Conservation (phyloP, 2,329 filamentous ascomycete species). For the Apiospora rasikravindrae region DNA sequence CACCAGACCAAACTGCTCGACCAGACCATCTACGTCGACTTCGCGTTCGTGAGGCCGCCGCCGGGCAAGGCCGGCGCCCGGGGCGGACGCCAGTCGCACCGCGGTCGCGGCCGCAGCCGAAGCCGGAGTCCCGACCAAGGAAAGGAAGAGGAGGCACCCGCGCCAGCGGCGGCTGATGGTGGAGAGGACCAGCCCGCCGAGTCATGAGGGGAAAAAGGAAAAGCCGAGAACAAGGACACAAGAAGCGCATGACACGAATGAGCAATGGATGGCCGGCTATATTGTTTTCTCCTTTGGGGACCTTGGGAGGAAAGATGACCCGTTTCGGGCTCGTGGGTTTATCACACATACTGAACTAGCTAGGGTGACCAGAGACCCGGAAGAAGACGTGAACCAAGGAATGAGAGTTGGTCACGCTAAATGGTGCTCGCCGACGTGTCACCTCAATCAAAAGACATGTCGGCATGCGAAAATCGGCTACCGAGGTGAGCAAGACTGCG, state of each 20-base stretch:
- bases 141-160: slow-evolving; percentile 17
- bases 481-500: slow-evolving; percentile 25
- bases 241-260: too few species aligned
- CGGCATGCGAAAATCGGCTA: slow-evolving; percentile 30
- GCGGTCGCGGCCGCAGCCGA: slow-evolving; percentile 51
- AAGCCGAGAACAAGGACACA: neutral
- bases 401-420: neutral
- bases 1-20: slow-evolving; percentile 79
- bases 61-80: slow-evolving; percentile 58
- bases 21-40: slow-evolving; percentile 81
- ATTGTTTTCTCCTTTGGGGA: too few species aligned
- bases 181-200: neutral
- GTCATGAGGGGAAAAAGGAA: neutral
- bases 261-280: neutral
- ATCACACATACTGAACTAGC: neutral
- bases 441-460: slow-evolving; percentile 34
- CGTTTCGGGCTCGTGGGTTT: neutral
- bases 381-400: neutral
- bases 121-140: slow-evolving; percentile 51
- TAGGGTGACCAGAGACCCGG: neutral
- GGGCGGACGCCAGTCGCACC: slow-evolving; percentile 45
- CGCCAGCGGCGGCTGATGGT: neutral
- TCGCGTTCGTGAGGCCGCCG: slow-evolving; percentile 83
- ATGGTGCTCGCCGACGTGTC: slow-evolving; percentile 13
- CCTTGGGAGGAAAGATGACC: neutral